Conservation (phyloP, 75 land plant species). For the Chamaecyparis obtusa region DNA sequence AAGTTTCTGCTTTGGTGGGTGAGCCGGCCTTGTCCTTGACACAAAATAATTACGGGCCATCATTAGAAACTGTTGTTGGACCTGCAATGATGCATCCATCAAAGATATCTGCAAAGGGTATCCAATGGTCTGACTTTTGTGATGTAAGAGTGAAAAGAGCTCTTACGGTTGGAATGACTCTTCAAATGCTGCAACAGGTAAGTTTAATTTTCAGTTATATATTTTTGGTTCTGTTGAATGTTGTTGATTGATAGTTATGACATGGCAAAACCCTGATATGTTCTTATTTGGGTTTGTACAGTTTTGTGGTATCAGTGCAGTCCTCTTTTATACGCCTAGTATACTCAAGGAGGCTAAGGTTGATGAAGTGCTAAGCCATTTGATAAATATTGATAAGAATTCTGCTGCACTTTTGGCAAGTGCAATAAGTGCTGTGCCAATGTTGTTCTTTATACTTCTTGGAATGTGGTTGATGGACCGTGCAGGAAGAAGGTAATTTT, state of each 20-base stretch:
- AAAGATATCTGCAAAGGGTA: slow-evolving; percentile 17
- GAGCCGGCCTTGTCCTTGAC: slow-evolving; percentile 12
- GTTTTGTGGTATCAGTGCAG: slow-evolving; percentile 52
- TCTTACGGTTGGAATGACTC: slow-evolving; percentile 23
- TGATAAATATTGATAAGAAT: slow-evolving; percentile 24
- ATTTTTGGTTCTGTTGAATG: not conserved
- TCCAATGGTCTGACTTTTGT: slow-evolving; percentile 21
- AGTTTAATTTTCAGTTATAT: not conserved
- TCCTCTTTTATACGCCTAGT: slow-evolving; percentile 40
- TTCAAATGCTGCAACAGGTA: slow-evolving; percentile 33
- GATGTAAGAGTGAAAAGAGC: slow-evolving; percentile 31
- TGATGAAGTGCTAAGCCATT: slow-evolving; percentile 18
- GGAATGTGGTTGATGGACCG: slow-evolving; percentile 49
- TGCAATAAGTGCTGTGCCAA: slow-evolving; percentile 31
- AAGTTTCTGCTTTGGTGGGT: slow-evolving; percentile 33
- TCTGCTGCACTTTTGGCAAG: slow-evolving; percentile 53
- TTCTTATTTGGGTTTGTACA: slow-evolving; percentile 12
- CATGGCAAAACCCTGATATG: not conserved
- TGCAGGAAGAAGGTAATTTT: slow-evolving; percentile 40
- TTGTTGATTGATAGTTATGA: not conserved
- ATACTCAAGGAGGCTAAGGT: slow-evolving; percentile 44
- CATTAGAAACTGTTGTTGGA: slow-evolving; percentile 7
- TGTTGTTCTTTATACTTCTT: slow-evolving; percentile 41
- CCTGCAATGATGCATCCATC: slow-evolving; percentile 34
- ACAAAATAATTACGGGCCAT: not conserved